These are phyloP conservation scores for Ganoderma lucidum DNA, from an alignment of 1,284 basidiomycete species.

Conservation along the genomic window DNA sequence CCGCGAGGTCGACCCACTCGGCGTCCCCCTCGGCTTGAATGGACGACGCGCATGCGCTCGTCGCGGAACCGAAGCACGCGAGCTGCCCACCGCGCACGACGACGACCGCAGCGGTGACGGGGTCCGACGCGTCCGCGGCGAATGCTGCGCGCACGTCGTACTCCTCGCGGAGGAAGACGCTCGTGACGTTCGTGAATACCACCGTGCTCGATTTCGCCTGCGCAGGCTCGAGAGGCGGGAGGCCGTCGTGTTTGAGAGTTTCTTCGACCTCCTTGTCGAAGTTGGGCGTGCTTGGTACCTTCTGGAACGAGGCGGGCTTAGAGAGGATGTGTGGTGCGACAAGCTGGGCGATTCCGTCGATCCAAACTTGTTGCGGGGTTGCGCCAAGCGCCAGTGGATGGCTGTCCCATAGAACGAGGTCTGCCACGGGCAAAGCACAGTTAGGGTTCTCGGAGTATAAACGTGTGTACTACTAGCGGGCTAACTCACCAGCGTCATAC, in stretches of 20 bases:
- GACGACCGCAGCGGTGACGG: slow-evolving; percentile 34
- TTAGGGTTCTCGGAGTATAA: too few species aligned
- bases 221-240: slow-evolving; percentile 63
- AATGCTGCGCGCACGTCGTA: too few species aligned
- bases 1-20: slow-evolving; percentile 48
- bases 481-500: slow-evolving; percentile 52
- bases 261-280: slow-evolving; percentile 63
- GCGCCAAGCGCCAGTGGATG: slow-evolving; percentile 80
- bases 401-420: slow-evolving; percentile 75
- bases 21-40: slow-evolving; percentile 41
- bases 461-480: background rate
- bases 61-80: slow-evolving; percentile 27
- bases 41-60: slow-evolving; percentile 28
- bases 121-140: too few species aligned
- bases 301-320: slow-evolving; percentile 59
- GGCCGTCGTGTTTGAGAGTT: slow-evolving; percentile 68
- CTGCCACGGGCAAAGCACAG: slow-evolving; percentile 36
- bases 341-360: slow-evolving; percentile 74
- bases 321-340: slow-evolving; percentile 48
- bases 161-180: too few species aligned
- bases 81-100: slow-evolving; percentile 46
- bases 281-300: slow-evolving; percentile 61
- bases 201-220: slow-evolving; percentile 48
- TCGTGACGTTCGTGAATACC: slow-evolving; percentile 64
- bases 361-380: slow-evolving; percentile 78